Evolutionary conservation across 31 red algal species (phyloP).

Genomic region (Asparagopsis taxiformis): DNA sequence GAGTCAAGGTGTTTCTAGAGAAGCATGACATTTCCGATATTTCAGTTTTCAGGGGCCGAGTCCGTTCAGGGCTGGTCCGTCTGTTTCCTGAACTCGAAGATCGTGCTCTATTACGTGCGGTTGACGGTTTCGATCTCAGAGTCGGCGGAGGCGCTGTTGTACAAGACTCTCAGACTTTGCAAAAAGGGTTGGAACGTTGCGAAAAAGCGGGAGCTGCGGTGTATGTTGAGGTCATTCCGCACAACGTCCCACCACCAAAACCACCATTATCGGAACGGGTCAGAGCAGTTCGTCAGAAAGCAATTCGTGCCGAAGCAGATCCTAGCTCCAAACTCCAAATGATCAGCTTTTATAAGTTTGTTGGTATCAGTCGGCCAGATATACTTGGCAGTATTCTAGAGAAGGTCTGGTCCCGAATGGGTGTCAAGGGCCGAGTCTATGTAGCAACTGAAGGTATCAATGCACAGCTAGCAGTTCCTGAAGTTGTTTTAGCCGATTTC

Average conservation of each 20-base stretch:
- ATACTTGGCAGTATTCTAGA: conserved; percentile 8
- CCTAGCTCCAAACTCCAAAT: conserved; percentile 29
- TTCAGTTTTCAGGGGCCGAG: conserved; percentile 30
- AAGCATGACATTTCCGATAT: conserved; percentile 24
- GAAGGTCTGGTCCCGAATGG: conserved; percentile 53
- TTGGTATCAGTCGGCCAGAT: conserved; percentile 29
- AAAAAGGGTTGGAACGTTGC: conserved; percentile 39
- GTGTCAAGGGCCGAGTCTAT: conserved; percentile 78
- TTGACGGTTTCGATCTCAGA: conserved; percentile 59
- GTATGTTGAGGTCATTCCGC: conserved; percentile 62
- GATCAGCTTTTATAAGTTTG: conserved; percentile 78
- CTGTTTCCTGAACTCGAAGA: conserved; percentile 59
- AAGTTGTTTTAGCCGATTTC: conserved; percentile 39
- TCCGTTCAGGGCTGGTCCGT: conserved; percentile 39
- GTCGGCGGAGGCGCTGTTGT: conserved; percentile 37
- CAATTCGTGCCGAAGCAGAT: conserved; percentile 13
- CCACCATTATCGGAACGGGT: conserved; percentile 40
- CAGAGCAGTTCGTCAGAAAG: conserved; percentile 17
- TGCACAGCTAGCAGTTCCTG: conserved; percentile 79
- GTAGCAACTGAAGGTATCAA: conserved; percentile 85
- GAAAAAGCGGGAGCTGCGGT: conserved; percentile 48
- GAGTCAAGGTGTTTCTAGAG: conserved; percentile 60
- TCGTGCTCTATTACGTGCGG: conserved; percentile 29
- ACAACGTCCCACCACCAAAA: conserved; percentile 52
- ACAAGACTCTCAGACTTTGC: conserved; percentile 10